Base-by-base conservation (phyloP, 2,329 filamentous ascomycete genomes). In the Fusarium mexicanum region DNA sequence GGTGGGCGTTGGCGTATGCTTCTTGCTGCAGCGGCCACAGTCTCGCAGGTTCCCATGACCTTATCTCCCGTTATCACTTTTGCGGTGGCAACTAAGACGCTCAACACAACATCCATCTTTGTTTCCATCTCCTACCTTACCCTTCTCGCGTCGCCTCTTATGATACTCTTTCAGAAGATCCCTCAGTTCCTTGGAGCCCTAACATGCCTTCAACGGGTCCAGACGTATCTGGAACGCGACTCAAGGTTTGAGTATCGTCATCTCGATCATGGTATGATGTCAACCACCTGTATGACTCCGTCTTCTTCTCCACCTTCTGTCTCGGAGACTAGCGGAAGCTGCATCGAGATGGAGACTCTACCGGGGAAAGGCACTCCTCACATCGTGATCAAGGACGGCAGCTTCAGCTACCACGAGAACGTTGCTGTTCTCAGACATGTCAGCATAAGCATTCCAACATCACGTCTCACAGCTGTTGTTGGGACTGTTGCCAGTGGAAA, bases 401-500 rank as follows among this genome's bases (percentile, higher is more conserved):
- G 29, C 22, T 79, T 78, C 44, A 73, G 77, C 5, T 79, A 76
- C 69, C 71, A 67, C 2, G 72, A 70, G 3, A 71, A 71, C 2
- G 72, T 67, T 20, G 22, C 63, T 37, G 69, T 67, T 14, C 51
- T 79, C 5, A 74, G 58, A 8, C 33, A 44, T 17, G 75, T 77
- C 61, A 67, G 68, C 31, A 61, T 44, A 2, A 60, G 31, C 1
- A 73, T 74, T 48, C 76, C 58, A 26, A 51, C 46, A 11, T 59
- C 66, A 4, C 48, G 54, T n/a, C 64, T 83, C 10, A 83, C 79
- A 1, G 71, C 84, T 1, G 67, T 85, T 5, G 69, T 82, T 11
- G 84, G 84, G 1, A 82, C 82, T 3, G 80, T 84, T 4, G 80
- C 75, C 2, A 79, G 73, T 7, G 79, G 80, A 1, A 82, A 86